Base-by-base conservation (phyloP, 169 alveolate genomes). In the Eimeria praecox region DNA sequence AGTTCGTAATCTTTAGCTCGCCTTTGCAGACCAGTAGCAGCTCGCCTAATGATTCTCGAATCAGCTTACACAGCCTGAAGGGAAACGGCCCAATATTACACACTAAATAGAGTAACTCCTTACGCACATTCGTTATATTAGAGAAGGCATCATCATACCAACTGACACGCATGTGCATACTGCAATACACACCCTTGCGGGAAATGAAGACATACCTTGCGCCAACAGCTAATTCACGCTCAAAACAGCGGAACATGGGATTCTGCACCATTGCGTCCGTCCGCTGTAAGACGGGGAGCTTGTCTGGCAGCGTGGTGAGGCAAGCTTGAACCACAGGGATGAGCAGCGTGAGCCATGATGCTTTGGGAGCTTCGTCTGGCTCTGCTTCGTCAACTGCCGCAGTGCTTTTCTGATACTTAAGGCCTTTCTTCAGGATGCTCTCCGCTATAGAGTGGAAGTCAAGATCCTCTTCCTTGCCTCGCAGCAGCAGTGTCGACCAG, bases 231-330 rank as follows among this genome's bases (percentile, higher is more conserved):
- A 97, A 96, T 97, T 99, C 99, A 89, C 99, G 97, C 92, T 98
- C 99, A 90, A 99, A 97, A 97, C 98, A 99, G 95, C 99, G 97
- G 96, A 98, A 99, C 62, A 99, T 97, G 20, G 99, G 99, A 95
- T 99, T 97, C 73, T 98, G 98, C 95, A 98, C 97, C 44, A 98
- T 97, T 38, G 92, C 96, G 42, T 97, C 99, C 52, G 97, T 98
- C 95, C 98, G 97, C 77, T 94, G 91, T 56, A 98, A 94, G 24
- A 90, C 93, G 33, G 96, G 96, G 16, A 98, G 97, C 94, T 94
- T 94, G 27, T 66, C 69, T 9, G 99, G 99, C 38, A 99, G 96
- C 64, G 97, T 83, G 35, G 95, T 90, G 42, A 97, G 80, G 82
- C 98, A 98, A 0, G 95, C 94, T 56, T 90, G 92, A 22, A 95